These are phyloP conservation scores for Parmales sp. DNA, from an alignment of 108 stramenopile species.

Conservation along the genomic window DNA sequence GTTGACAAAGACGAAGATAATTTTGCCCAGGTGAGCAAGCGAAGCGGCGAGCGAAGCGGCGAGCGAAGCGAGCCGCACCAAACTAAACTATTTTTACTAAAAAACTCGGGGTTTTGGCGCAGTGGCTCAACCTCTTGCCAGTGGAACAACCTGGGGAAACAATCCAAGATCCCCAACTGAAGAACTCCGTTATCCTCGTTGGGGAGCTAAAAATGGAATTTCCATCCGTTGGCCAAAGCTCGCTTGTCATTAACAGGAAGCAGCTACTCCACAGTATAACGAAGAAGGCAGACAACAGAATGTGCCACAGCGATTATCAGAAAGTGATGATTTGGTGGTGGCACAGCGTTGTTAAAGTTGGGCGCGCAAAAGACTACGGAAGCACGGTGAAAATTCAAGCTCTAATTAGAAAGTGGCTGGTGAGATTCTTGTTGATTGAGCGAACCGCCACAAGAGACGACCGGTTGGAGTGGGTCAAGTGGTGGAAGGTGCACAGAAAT, in stretches of 20 bases:
- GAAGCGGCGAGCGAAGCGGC: background rate
- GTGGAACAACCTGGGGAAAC: background rate
- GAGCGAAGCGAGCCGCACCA: background rate
- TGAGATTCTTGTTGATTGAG: background rate
- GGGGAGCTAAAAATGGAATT: background rate
- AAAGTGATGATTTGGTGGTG: constrained; percentile 4
- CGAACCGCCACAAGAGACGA: background rate
- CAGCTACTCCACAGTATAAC: background rate
- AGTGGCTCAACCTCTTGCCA: background rate
- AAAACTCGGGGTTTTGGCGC: no score
- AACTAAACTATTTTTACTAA: background rate
- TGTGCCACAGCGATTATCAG: background rate
- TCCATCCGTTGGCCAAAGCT: background rate
- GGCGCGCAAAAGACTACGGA: constrained; percentile 2
- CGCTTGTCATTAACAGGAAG: background rate
- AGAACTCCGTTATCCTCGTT: background rate
- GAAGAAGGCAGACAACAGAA: background rate
- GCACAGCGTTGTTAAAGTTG: constrained; percentile 7
- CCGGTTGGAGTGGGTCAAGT: constrained; percentile 5
- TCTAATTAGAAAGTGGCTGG: background rate
- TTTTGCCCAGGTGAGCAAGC: background rate
- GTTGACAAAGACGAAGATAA: background rate
- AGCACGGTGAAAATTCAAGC: background rate
- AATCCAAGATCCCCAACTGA: background rate
- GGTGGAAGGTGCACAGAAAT: constrained; percentile 4